phyloP scores from a whole-genome alignment of 257 asterid genomes.

The Solanum lycopersicoides region DNA sequence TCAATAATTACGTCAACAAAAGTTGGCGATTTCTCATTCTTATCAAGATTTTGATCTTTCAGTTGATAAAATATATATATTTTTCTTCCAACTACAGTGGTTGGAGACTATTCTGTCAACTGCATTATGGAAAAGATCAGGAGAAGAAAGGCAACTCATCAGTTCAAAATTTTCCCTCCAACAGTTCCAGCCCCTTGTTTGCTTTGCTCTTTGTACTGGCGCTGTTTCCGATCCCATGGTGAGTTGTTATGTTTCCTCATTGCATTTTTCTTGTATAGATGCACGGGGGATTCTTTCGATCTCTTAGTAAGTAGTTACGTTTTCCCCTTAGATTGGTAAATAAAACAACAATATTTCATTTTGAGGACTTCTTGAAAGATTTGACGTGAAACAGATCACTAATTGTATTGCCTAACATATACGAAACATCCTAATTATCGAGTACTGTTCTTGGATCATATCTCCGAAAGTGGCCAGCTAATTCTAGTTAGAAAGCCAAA shows the following conservation, averaged over 20 bases:
- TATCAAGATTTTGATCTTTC: neutral
- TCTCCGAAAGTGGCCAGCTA: neutral
- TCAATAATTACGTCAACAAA: neutral
- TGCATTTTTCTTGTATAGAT: neutral
- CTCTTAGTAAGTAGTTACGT: neutral
- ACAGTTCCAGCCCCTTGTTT: constrained; percentile 36
- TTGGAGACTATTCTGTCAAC: constrained; percentile 46
- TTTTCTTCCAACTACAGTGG: constrained; percentile 26
- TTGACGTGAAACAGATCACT: neutral
- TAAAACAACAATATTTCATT: neutral
- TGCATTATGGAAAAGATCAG: constrained; percentile 42
- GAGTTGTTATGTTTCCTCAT: neutral
- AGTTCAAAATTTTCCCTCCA: constrained; percentile 37
- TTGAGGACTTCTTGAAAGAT: neutral
- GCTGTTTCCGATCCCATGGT: constrained; percentile 57
- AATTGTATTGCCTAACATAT: neutral
- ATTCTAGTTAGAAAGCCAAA: neutral
- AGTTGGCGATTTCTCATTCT: neutral
- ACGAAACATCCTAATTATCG: neutral
- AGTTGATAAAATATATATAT: neutral
- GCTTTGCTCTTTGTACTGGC: constrained; percentile 51
- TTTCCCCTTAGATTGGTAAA: neutral
- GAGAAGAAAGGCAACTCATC: constrained; percentile 35
- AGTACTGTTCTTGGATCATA: neutral
- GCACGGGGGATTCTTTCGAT: neutral